phyloP scores from a whole-genome alignment of 106 monocot species.

The Alisma plantagoaquatica region DNA sequence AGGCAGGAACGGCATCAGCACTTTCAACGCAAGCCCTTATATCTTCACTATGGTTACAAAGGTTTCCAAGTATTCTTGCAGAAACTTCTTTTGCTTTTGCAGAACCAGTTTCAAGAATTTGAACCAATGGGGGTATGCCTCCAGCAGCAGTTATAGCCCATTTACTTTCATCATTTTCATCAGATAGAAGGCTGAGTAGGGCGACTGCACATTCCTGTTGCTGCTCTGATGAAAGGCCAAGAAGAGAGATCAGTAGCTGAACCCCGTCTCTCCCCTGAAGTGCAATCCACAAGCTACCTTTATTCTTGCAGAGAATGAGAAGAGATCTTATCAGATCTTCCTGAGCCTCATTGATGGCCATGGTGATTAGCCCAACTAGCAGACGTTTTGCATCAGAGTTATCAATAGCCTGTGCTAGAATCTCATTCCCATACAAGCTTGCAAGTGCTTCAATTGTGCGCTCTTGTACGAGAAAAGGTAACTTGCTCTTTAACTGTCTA shows the following conservation, averaged over 20 bases:
- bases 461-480: conserved; percentile 81
- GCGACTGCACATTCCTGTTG: conserved; percentile 98
- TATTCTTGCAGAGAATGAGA: conserved; percentile 65
- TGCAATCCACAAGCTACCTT: conserved; percentile 75
- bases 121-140: conserved; percentile 98
- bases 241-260: conserved; percentile 91
- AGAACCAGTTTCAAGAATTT: conserved; percentile 92
- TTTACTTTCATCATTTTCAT: conserved; percentile 97
- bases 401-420: conserved; percentile 50
- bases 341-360: conserved; percentile 79
- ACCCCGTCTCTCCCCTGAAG: conserved; percentile 88
- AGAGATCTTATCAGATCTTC: conserved; percentile 78
- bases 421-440: conserved; percentile 79
- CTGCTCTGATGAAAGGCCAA: conserved; percentile 96
- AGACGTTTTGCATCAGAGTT: conserved; percentile 83
- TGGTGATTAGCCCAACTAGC: conserved; percentile 92
- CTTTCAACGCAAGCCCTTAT: conserved; percentile 97
- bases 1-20: conserved; percentile 99
- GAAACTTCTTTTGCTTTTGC: conserved; percentile 96
- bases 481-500: conserved; percentile 65
- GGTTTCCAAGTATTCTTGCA: conserved; percentile 87
- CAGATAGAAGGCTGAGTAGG: conserved; percentile 74
- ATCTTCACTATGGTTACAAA: conserved; percentile 97
- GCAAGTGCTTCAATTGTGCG: conserved; percentile 93
- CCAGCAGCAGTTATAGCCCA: conserved; percentile 99